Base-by-base conservation (phyloP, 2,329 filamentous ascomycete species). In the Calycina marina region DNA sequence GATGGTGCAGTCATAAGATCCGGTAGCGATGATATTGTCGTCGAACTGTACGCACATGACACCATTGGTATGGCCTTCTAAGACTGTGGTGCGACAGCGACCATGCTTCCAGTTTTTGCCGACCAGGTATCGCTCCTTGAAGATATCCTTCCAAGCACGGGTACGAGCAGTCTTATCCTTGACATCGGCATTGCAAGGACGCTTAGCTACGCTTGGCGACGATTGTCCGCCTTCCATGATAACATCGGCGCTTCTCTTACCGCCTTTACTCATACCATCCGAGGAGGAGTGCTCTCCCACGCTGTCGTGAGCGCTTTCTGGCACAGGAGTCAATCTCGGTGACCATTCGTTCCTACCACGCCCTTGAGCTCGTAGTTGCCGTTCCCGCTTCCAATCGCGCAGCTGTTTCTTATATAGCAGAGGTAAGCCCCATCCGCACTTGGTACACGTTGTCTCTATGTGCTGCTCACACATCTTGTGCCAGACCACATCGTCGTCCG, bases 401-500 rank as follows among this genome's bases (percentile, higher is more conserved):
- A 98, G 59, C 47, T 82, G 72, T 58, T 93, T 93, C 46, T 84
- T 72, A 51, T 98, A 90, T 31, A 98, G 61, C 35, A 93, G 60
- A 11, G 90, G 90, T 38, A 98, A 58, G 2, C 90, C 90, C 84
- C 86, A 96, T 14, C 90, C 88, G 52, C 90, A 98, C 52, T 90
- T 93, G 38, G 76, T 86, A 55, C 86, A 94, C 53, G 93, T 93
- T 39, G 84, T 67, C 53, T 92, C 83, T 46, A 94, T 92, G 55
- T 93, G 86, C 52, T 96, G 88, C 56, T 93, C 85, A 53, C 90
- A 98, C 86, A 96, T 94, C 42, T 78, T 80, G 52, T 94, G 82
- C 90, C 90, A 98, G 4, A 98, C 88, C 6, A 93, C 80, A 54
- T 98, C 88, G 51, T 94, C 88, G 48, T 96, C 90, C n/a, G 90